Base-by-base conservation (phyloP, 768 basidiomycete species). In the Dacryopinax primogenitus region DNA sequence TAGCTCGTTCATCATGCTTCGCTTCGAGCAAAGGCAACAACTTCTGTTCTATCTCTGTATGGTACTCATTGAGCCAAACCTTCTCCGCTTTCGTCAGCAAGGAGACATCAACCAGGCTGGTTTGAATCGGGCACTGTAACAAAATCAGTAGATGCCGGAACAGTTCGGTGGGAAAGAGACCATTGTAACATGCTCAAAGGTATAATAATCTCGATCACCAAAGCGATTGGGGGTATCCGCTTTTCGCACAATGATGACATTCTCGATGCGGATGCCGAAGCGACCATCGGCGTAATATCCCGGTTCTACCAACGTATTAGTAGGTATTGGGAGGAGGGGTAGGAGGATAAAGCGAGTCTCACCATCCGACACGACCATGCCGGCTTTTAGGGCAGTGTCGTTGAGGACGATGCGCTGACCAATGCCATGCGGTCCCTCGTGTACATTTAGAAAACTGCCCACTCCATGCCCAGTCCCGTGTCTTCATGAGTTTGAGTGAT, bases 391-490 rank as follows among this genome's bases (percentile, higher is more conserved):
- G 0, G 86, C 72, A 0, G 84, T 82, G 39, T 74, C 84, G 73
- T 93, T 91, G 73, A 85, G 85, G 0, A 80, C 86, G 84, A 67
- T 63, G 63, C 66, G 32, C 64, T 63, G 75, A 15, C 82, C 81
- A 35, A 84, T 78, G 1, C 82, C 82, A 9, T 83, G 83, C 12
- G 83, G 84, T 3, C 87, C 87, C 80, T 98, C 93, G 70, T 97
- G 94, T 0, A 97, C 94, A 67, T 96, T 96, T 64, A 98, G 76
- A 77, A 88, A 98, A 69, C 90, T 86, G 0, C 95, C 95, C 33
- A 99, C 88, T 34, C 96, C 95, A 70, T 97, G 95, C 0, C 92
- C 92, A 21, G 94, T 96, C 3, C 91, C 90, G 67, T 96, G 93
- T 69, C 63, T 66, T 15, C 33, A 66, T 63, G 6, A 41, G 39